A percentile compares a stretch with the other conserved stretches of the same genome.
These are phyloP conservation scores for Diplodia seriata DNA, from an alignment of 2,329 filamentous ascomycete genomes.

Conservation along the genomic window DNA sequence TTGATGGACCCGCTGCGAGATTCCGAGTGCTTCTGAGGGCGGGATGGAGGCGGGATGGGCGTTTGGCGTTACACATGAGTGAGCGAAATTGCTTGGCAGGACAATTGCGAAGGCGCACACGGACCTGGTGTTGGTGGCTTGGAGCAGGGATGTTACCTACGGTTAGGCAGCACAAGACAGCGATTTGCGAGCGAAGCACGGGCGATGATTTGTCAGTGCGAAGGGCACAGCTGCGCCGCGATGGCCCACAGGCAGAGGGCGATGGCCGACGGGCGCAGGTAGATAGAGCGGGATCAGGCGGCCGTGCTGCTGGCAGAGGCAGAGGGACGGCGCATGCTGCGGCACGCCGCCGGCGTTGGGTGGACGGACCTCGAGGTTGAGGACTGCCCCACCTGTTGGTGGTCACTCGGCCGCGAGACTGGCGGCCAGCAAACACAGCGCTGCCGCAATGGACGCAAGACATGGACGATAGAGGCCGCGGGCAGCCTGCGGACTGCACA, in stretches of 20 bases:
- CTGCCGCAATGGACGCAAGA: neutral
- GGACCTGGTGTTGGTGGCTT: conserved; percentile 25
- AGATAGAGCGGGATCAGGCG: neutral
- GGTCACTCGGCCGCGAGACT: neutral
- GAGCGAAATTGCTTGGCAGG: neutral
- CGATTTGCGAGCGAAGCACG: neutral
- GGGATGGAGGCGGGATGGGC: neutral
- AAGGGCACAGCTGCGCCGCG: neutral
- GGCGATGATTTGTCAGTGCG: conserved; percentile 10
- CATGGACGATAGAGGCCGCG: neutral
- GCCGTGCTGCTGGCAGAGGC: neutral
- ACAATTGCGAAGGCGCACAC: conserved; percentile 7
- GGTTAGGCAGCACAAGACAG: conserved; percentile 21
- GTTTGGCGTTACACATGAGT: conserved; percentile 13
- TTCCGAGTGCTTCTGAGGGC: conserved; percentile 29
- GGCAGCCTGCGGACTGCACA: neutral
- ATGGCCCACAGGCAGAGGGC: neutral
- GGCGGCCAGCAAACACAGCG: conserved; percentile 13
- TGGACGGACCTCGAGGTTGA: conserved; percentile 10
- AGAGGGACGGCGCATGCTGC: conserved; percentile 9
- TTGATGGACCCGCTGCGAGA: conserved; percentile 32
- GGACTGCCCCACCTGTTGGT: conserved; percentile 14
- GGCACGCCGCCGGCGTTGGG: conserved; percentile 10
- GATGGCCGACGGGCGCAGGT: neutral
- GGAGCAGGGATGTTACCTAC: conserved; percentile 16